Evolutionary conservation across 768 basidiomycete species (phyloP).

Genomic region (Amanita rimosa): DNA sequence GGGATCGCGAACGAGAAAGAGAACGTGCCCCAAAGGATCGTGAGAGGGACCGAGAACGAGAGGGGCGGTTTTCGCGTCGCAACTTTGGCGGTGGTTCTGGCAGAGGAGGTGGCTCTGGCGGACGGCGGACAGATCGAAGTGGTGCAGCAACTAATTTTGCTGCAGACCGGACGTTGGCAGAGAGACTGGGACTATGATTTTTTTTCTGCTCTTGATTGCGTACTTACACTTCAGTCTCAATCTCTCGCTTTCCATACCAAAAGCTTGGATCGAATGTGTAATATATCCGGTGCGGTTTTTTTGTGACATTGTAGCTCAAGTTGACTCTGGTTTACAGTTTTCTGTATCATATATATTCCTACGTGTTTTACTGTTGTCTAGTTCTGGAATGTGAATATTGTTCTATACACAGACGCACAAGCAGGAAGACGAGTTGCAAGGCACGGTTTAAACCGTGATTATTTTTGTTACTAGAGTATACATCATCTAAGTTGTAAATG

Average conservation of each 20-base stretch:
- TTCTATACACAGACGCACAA: not conserved
- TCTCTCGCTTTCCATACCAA: slow-evolving; percentile 9
- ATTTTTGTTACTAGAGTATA: not conserved
- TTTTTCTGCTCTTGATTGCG: slow-evolving; percentile 12
- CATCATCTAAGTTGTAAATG: not conserved
- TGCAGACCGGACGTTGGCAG: slow-evolving; percentile 74
- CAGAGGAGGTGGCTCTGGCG: slow-evolving; percentile 19
- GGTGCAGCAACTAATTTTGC: slow-evolving; percentile 22
- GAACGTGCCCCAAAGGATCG: slow-evolving; percentile 7
- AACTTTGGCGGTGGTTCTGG: slow-evolving; percentile 32
- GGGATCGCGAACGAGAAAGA: slow-evolving; percentile 12
- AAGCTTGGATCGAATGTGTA: slow-evolving; percentile 11
- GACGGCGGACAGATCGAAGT: slow-evolving; percentile 21
- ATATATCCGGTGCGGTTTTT: slow-evolving; percentile 18
- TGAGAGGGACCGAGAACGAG: slow-evolving; percentile 18
- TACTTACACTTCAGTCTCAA: slow-evolving; percentile 6
- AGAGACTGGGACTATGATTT: slow-evolving; percentile 64
- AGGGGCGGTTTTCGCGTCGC: slow-evolving; percentile 20
- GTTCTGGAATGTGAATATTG: not conserved
- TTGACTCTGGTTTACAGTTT: slow-evolving; percentile 12
- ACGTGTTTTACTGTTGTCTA: slow-evolving; percentile 1
- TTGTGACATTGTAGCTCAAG: slow-evolving; percentile 15
- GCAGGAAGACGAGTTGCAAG: not conserved
- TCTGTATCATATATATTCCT: slow-evolving; percentile 15
- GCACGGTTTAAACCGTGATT: not conserved